phyloP scores from a whole-genome alignment of 768 basidiomycete genomes.

The Boletus rex-veris region DNA sequence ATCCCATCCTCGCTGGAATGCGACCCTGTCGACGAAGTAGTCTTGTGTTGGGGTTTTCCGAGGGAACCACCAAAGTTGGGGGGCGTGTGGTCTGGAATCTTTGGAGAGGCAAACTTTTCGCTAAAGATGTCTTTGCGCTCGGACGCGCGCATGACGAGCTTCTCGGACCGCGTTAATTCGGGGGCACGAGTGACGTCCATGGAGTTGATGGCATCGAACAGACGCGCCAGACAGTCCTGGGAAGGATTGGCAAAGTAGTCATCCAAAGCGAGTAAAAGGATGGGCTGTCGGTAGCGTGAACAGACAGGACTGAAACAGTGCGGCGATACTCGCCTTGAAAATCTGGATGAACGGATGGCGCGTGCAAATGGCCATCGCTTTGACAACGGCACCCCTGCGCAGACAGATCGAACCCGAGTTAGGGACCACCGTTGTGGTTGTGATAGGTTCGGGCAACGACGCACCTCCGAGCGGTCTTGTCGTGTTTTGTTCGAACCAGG shows the following conservation, averaged over 20 bases:
- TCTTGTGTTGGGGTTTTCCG: constrained; percentile 39
- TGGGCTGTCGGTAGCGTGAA: constrained; percentile 54
- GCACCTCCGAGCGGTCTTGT: constrained; percentile 76
- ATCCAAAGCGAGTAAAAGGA: constrained; percentile 89
- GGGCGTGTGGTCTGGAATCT: constrained; percentile 14
- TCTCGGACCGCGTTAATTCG: constrained; percentile 73
- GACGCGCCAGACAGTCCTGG: constrained; percentile 81
- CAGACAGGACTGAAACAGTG: neutral
- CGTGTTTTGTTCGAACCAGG: constrained; percentile 87
- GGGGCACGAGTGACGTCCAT: constrained; percentile 86
- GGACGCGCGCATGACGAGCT: constrained; percentile 82
- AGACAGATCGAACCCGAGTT: constrained; percentile 6
- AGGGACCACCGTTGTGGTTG: constrained; percentile 1
- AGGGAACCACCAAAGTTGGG: constrained; percentile 5
- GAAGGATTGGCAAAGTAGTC: constrained; percentile 91
- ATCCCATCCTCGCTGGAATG: constrained; percentile 69
- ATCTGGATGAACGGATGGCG: constrained; percentile 93
- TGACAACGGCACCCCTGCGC: constrained; percentile 84
- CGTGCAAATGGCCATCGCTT: constrained; percentile 92
- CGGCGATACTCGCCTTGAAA: constrained; percentile 65
- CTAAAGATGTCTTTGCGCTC: constrained; percentile 91
- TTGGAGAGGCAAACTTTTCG: constrained; percentile 62
- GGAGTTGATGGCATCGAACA: constrained; percentile 91
- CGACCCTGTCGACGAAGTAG: constrained; percentile 57
- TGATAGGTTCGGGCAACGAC: constrained; percentile 17